Percentiles rank a stretch among this genome's conserved stretches.
Conservation (phyloP, 352 stramenopile species). For the Globisporangium perplexum region DNA sequence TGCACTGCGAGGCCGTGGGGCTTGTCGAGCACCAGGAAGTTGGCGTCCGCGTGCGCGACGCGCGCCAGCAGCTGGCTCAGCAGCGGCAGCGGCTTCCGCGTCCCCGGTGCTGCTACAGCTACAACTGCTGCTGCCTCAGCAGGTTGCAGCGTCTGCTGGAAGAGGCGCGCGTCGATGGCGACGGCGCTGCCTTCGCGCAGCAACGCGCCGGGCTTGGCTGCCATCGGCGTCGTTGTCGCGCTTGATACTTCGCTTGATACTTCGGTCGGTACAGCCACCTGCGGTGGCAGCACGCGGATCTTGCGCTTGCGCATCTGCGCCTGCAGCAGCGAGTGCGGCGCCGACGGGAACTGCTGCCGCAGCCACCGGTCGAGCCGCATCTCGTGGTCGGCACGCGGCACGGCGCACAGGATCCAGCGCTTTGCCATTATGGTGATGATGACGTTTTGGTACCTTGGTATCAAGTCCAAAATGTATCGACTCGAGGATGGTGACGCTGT, state of each 20-base stretch:
- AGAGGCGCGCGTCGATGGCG: constrained; percentile 48
- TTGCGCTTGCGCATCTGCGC: constrained; percentile 58
- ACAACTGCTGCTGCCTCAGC: not conserved
- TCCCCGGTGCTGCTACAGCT: not conserved
- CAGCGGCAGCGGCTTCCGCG: not conserved
- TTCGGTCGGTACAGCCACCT: not conserved
- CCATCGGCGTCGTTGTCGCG: not conserved
- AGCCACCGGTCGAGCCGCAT: constrained; percentile 72
- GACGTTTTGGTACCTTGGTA: not conserved
- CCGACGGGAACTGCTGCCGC: constrained; percentile 34
- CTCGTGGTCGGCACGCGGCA: constrained; percentile 39
- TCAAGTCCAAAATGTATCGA: not conserved
- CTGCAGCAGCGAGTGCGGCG: constrained; percentile 59
- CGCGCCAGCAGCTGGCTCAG: constrained; percentile 18
- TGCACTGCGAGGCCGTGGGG: constrained; percentile 63
- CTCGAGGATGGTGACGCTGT: too few relatives aligned
- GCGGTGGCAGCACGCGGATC: constrained; percentile 36
- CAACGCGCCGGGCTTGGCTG: constrained; percentile 9
- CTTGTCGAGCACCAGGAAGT: constrained; percentile 68
- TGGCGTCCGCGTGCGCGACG: constrained; percentile 41
- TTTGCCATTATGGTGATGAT: constrained; percentile 7
- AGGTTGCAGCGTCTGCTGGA: constrained; percentile 22
- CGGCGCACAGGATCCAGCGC: constrained; percentile 45
- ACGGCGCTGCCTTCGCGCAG: constrained; percentile 35
- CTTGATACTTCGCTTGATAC: not conserved